phyloP scores from a whole-genome alignment of 345 rosid species.

The Ricinus communis region DNA sequence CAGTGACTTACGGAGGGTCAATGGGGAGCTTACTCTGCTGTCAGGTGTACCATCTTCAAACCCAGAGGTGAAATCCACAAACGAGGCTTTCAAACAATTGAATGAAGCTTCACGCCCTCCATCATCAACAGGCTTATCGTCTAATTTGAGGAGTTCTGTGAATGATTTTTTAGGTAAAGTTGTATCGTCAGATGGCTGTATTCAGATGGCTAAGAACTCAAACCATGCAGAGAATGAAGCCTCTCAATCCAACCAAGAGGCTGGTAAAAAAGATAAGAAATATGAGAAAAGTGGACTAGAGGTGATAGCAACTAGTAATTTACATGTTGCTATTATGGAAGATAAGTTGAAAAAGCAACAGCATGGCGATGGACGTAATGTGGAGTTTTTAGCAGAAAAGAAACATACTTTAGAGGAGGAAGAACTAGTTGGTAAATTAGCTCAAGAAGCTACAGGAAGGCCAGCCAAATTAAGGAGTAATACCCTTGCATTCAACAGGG shows the following conservation, averaged over 20 bases:
- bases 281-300: conserved; percentile 26
- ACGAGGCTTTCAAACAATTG: conserved; percentile 22
- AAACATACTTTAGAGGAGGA: conserved; percentile 45
- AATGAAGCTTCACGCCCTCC: conserved; percentile 23
- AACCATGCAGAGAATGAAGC: conserved; percentile 21
- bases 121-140: conserved; percentile 22
- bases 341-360: conserved; percentile 41
- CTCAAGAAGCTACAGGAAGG: conserved; percentile 44
- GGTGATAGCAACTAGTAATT: conserved; percentile 25
- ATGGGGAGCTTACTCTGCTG: conserved; percentile 24
- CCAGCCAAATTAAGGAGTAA: conserved; percentile 58
- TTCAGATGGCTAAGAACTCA: conserved; percentile 21
- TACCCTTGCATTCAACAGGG: conserved; percentile 44
- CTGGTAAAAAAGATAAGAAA: conserved; percentile 26
- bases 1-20: conserved; percentile 23
- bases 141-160: conserved; percentile 19
- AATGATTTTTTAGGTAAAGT: conserved; percentile 20
- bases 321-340: conserved; percentile 23
- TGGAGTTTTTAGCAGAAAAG: conserved; percentile 23
- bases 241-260: conserved; percentile 20
- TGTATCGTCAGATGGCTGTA: conserved; percentile 18
- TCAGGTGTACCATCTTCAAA: conserved; percentile 21
- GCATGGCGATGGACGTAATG: conserved; percentile 32
- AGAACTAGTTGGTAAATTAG: conserved; percentile 30
- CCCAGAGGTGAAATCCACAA: conserved; percentile 20